Base-by-base conservation (phyloP, 139 green algal genomes). In the Chlamydomonas applanata region DNA sequence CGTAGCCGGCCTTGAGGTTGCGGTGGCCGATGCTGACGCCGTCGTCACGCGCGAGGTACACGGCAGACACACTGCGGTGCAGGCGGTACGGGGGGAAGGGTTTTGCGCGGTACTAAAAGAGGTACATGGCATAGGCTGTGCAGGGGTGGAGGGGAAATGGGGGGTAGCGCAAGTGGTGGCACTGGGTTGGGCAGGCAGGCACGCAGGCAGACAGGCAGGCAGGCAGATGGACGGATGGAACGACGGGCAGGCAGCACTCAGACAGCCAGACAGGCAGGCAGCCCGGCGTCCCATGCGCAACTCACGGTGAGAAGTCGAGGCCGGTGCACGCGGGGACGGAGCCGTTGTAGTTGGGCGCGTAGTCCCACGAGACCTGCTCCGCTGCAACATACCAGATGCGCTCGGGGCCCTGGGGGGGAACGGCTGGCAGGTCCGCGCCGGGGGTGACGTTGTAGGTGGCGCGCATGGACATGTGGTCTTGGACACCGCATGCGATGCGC, bases 291-390 rank as follows among this genome's bases (percentile, higher is more conserved):
- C 17, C 29, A 27, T 53, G 30, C 17, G 40, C 40, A 11, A 62
- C 54, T 62, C n/a, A 62, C 54, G 54, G 54, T 62, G 68, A 64
- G 25, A 45, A 74, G 56, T 76, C 30, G n/a, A 49, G n/a, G 11
- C 24, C 30, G 13, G 36, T 69, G 71, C 54, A 64, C 56, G 17
- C 34, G 4, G 32, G 32, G 5, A 52, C 17, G 34, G 3, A 53
- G 62, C 29, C 54, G 52, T 80, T 72, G 33, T 71, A 64, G 29
- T 35, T n/a, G 0, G 85, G 85, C 1, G 77, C 75, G 53, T 87
- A 90, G 75, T 90, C 80, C 85, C 85, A 90, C 17, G 79, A 56
- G 1, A 87, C 73, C 22, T 68, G 19, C 35, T 90, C 82, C 20
- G 82, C 82, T 44, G 60, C 54, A 4, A 89, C 30, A 73, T 82